Percentiles rank a stretch among this genome's conserved stretches.
Conservation (phyloP, 345 rosid genomes). For the Orychophragmus violaceus region DNA sequence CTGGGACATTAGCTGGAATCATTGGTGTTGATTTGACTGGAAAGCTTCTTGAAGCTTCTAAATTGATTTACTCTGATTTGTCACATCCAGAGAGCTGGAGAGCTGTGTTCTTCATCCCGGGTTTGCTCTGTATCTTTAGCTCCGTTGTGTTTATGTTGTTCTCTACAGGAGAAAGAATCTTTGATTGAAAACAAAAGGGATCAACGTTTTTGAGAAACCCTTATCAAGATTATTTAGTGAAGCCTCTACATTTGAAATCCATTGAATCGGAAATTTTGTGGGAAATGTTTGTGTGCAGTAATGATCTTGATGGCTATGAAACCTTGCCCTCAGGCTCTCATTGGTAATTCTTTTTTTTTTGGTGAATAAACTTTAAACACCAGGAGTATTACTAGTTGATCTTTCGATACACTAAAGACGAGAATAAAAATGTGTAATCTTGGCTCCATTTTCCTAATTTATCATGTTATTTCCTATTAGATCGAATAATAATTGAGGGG, state of each 20-base stretch:
- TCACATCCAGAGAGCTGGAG: constrained; percentile 97
- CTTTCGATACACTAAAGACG: constrained; percentile 10
- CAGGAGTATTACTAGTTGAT: constrained; percentile 22
- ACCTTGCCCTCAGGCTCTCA: constrained; percentile 11
- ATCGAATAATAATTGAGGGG: constrained; percentile 7
- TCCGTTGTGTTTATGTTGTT: constrained; percentile 30
- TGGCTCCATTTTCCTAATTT: not conserved
- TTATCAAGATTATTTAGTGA: constrained; percentile 23
- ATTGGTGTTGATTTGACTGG: constrained; percentile 90
- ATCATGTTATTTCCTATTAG: not conserved
- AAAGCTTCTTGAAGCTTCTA: constrained; percentile 81
- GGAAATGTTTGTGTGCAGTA: constrained; percentile 17
- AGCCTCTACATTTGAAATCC: constrained; percentile 13
- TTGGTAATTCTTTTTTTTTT: constrained; percentile 13
- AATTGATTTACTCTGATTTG: constrained; percentile 60
- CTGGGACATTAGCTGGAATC: constrained; percentile 93
- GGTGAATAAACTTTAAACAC: constrained; percentile 27
- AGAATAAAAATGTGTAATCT: constrained; percentile 4
- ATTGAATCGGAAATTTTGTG: not conserved
- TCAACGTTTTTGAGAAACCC: constrained; percentile 9
- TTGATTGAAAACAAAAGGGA: constrained; percentile 43
- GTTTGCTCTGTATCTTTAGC: constrained; percentile 76
- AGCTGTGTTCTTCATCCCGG: constrained; percentile 75
- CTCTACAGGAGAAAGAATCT: constrained; percentile 11
- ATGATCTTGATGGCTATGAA: constrained; percentile 15